Evolutionary conservation across 2,329 filamentous ascomycete species (phyloP), one percentile per base, ranked within the genome.

Genomic region (Falciphora oryzae): DNA sequence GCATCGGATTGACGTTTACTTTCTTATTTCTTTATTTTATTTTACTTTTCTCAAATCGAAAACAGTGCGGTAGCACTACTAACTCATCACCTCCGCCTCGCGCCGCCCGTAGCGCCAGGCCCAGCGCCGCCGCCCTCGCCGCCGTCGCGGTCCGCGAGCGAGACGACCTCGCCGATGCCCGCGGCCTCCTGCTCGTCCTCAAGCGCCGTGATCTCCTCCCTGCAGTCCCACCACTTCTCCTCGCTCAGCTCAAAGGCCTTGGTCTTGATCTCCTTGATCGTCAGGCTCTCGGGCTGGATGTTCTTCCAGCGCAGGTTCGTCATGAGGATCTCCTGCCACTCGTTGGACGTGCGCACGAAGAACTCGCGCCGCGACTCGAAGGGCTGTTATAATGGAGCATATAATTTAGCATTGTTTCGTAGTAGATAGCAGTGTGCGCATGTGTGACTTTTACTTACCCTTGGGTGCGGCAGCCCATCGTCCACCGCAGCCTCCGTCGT

Each of bases 221-320:
- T 85, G 74, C 90, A 93, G 81, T 97, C 95, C 95, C 95, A 99
- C 95, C 95, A 99, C 76, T 96, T 97, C 78, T 93, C 91, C 77
- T 99, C 95, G 57, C 93, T 93, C 68, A 92, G 83, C 73, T 92
- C 89, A 75, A 97, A 99, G 1, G 93, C 95, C 74, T 87, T 88
- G 71, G 93, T 90, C 75, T 96, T 93, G 71, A 98, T 88, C 79
- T 98, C 95, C 81, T 99, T 99, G 72, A 96, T 81, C 0, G 86
- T 82, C 68, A 92, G 83, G 57, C 86, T 83, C 75, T 91, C 89
- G 3, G 85, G 84, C 68, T 87, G 84, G 59, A 86, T 80, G 44
- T 85, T 85, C 75, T 88, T 88, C 79, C 86, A 88, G 67, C 88
- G 85, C 65, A 95, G 78, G 68, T 85, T 89, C 1, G 89, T 89